Evolutionary conservation across 23 red algal species (phyloP), one percentile per base, ranked within the genome.

Genomic region (Chondrus crispus): DNA sequence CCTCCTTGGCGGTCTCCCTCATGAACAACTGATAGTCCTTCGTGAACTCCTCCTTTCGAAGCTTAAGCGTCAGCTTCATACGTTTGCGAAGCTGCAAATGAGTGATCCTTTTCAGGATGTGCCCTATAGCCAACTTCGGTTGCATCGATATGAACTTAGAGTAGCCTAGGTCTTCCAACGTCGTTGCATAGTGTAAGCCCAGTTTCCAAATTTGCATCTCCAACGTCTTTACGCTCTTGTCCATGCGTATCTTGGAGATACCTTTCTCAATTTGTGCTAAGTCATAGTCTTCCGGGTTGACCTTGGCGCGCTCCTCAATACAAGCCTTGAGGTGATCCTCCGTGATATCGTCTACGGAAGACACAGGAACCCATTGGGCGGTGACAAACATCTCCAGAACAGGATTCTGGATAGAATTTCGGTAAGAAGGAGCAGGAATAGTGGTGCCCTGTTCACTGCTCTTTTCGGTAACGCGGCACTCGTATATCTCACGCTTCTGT

Each of bases 371-470:
- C 54, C 54, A 64, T 38, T 86, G 53, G 20, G 57, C 19, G n/a
- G 69, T 30, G 26, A 86, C 60, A 30, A 86, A 41, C 63, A 86
- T 68, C 42, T 86, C 33, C 20, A 69, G 39, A 29, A 70, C 58
- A 22, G 63, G 20, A 26, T 70, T 41, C 8, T 39, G 30, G 42
- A 66, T 68, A 8, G 53, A 45, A 41, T 39, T 72, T 8, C 41
- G n/a, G 11, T 68, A 46, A 19, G 55, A 44, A 8, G 82, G 64
- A 10, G 33, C 55, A 32, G 45, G 5, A 3, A 86, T 46, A 13
- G 46, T 7, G 10, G 51, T 22, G 4, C 28, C 53, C 13, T 32
- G 82, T n/a, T n/a, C n/a, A n/a, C n/a, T n/a, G 52, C 22, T 57
- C 52, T 57, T 57, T 57, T 57, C 52, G 52, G 14, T 57, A 16